Evolutionary conservation across 768 basidiomycete species (phyloP), one percentile per base, ranked within the genome.

Genomic region (Boletus barrowsii): DNA sequence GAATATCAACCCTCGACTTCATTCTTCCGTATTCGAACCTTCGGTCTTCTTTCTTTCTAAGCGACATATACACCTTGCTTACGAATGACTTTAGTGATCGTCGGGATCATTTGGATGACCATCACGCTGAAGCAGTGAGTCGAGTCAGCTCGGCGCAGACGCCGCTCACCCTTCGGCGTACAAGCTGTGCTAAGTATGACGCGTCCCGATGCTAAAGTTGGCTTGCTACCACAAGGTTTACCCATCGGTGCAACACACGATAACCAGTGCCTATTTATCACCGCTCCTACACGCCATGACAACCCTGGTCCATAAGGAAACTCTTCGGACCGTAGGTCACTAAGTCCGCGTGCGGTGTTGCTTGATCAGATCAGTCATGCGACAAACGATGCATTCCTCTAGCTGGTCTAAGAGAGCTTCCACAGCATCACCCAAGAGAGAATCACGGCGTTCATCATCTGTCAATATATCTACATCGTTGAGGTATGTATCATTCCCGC

Each of bases 331-430:
- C 14, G 10, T 22, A 29, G 41, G 39, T 24, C 39, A 46, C 46
- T 50, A 51, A 53, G 51, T 51, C 62, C 62, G 62, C 17, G 30
- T 53, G 53, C 20, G 14, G 42, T 51, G 47, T 50, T 43, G 8
- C 24, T 37, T 22, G 42, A 57, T 63, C 44, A 40, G 11, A 53
- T 47, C 35, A 41, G 26, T 49, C 43, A 26, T 35, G 8, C 45
- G 36, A 30, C 22, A 4, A 26, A 20, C n/a, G 14, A 44, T 33
- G 29, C 10, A 2, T 26, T 33, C 45, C 13, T 33, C 17, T 1
- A 26, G 44, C 18, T 24, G 24, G 29, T 29, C 20, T 15, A 20
- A 18, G 14, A 11, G 22, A 4, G 4, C 2, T 13, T 20, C 15
- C 22, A 35, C 26, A 30, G 24, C 36, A 50, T 5, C 13, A 44